A percentile compares a stretch with the other conserved stretches of the same genome.
phyloP scores from a whole-genome alignment of 306 rosid species.

The Quercus alba region DNA sequence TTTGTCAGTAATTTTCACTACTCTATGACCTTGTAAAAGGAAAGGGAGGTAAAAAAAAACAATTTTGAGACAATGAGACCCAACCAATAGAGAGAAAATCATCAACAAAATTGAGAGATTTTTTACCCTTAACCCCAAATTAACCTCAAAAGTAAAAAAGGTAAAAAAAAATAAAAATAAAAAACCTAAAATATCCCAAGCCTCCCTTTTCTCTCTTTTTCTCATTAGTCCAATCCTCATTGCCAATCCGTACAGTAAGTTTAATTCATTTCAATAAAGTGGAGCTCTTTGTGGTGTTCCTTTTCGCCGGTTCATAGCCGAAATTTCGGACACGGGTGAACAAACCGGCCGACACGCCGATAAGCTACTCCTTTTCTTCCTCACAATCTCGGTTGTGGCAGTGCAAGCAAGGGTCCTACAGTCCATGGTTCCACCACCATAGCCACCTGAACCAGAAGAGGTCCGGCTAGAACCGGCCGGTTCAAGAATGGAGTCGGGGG shows the following conservation, averaged over 20 bases:
- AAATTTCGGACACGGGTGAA: constrained; percentile 43
- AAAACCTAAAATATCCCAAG: background rate
- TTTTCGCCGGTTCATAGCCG: constrained; percentile 74
- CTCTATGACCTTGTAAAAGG: background rate
- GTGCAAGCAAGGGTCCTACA: constrained; percentile 54
- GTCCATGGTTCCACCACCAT: constrained; percentile 29
- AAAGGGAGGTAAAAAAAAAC: background rate
- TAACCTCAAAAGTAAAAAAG: background rate
- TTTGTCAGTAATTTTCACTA: background rate
- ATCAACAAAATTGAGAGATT: constrained; percentile 35
- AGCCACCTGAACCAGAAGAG: constrained; percentile 69
- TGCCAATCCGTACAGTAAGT: background rate
- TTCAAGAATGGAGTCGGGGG: constrained; percentile 76
- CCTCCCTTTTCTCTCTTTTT: constrained; percentile 1
- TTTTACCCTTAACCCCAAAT: background rate
- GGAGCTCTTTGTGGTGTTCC: constrained; percentile 89
- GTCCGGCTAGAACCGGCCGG: constrained; percentile 61
- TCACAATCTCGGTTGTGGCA: constrained; percentile 69
- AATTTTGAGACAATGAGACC: background rate
- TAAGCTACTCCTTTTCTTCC: constrained; percentile 53
- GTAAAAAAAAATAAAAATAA: background rate
- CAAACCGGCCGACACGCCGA: constrained; percentile 48
- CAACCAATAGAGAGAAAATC: background rate
- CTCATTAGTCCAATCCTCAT: background rate
- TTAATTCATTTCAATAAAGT: constrained; percentile 42